Base-by-base conservation (phyloP, 225 moss, liverwort and hornwort species). In the Takakia lepidozioides region DNA sequence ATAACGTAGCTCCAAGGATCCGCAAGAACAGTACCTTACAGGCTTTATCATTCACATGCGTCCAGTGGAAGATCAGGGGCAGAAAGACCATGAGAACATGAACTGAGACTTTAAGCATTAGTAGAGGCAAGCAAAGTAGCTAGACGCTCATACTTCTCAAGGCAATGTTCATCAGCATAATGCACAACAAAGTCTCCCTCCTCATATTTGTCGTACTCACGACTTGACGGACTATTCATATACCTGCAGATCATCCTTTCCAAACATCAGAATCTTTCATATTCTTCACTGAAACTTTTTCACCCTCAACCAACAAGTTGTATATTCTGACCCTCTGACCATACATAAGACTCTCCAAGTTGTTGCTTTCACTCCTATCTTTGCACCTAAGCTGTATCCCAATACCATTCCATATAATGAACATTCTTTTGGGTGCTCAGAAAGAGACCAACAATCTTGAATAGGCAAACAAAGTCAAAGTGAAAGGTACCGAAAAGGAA, bases 171-270 rank as follows among this genome's bases (percentile, higher is more conserved):
- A 35, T 73, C 65, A 52, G 62, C 63, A 50, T 73, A 73, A 59
- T 78, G 78, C 21, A 69, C 69, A 47, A 78, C 69, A 34, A 78
- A 78, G 49, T 78, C 78, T 48, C 73, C 78, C 43, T 73, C 69
- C 40, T 73, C 66, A 11, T 73, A 73, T 48, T 61, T 78, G 45
- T 69, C 36, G 48, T 65, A 38, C 17, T 73, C 73, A 14, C 22
- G 28, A 32, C 48, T 62, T 27, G 46, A 34, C 19, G 69, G 78
- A 43, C 73, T 78, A 56, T 69, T 78, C 73, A 73, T 78, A 37
- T 51, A 78, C 56, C 78, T 73, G 65, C 69, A 58, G 65, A 69
- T 6, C 8, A 32, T 0, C 32, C 32, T 6, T 6, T 32, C 8
- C 32, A 20, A 47, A 20, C 64, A 3, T 29, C 6, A 35, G 50